Base-by-base conservation (phyloP, 164 flowering plant species). In the Annona cherimola region DNA sequence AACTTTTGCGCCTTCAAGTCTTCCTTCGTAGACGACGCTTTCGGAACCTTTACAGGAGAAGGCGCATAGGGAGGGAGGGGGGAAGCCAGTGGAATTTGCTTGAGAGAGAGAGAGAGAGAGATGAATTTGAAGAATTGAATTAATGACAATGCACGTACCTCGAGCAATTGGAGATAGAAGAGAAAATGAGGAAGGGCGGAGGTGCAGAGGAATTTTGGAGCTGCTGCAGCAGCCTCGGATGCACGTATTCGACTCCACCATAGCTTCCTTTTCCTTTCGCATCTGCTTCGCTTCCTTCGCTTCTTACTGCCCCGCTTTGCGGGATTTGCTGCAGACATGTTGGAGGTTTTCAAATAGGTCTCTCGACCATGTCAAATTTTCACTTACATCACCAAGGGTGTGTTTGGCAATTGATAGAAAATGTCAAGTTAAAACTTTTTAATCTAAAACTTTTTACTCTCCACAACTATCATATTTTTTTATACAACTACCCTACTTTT, bases 181-280 rank as follows among this genome's bases (percentile, higher is more conserved):
- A 68, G 89, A 61, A 78, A 74, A 95, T 11, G 96, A 87, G 63
- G 90, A 83, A 71, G 97, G 78, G 26, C 80, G 86, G 69, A 92
- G 96, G 72, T 87, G 89, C 40, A 95, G 86, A 73, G 97, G 96
- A 71, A 91, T 90, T 19, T 85, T 76, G 11, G 77, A 72, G 88
- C 97, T 95, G 69, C 66, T 80, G 77, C 98, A 94, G 77, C 98
- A 94, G 2, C 98, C 97, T 69, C 97, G 80, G 5, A 88, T 59
- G 79, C 98, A 94, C 12, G 92, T 82, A 85, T 92, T 94, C 26
- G 92, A 91, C 78, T 89, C 35, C 35, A 26, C 35, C 35, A 26
- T 26, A 26, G 0, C 35, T 26, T 26, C 35, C 35, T 26, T 26
- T 26, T 26, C 35, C 35, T 26, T 26, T 26, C 1, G 35, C 0